A percentile compares a stretch with the other conserved stretches of the same genome.
phyloP scores from a whole-genome alignment of 2,329 filamentous ascomycete species.

The Meredithiella fracta region DNA sequence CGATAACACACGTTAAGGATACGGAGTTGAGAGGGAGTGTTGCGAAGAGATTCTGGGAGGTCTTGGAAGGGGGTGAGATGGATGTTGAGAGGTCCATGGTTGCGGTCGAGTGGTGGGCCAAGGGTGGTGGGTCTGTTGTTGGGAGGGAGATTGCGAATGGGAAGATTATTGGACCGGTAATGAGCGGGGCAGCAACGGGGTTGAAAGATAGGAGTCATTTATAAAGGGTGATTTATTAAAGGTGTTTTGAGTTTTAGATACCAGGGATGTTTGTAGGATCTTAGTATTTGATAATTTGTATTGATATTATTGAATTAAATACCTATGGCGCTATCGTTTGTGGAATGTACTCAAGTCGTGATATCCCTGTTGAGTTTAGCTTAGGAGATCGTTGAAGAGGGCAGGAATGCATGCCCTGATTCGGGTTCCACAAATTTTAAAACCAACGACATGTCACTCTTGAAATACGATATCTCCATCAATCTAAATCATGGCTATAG shows the following conservation, averaged over 20 bases:
- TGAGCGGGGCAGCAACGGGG: slow-evolving; percentile 33
- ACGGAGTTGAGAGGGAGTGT: slow-evolving; percentile 43
- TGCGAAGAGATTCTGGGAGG: slow-evolving; percentile 60
- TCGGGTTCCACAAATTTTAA: background rate
- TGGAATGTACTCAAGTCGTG: too few relatives aligned
- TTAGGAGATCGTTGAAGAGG: too few relatives aligned
- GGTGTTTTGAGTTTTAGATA: background rate
- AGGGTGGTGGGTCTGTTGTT: slow-evolving; percentile 37
- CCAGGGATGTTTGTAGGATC: background rate
- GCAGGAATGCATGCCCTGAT: too few relatives aligned
- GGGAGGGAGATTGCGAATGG: background rate
- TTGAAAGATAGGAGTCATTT: slow-evolving; percentile 11
- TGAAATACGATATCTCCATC: too few relatives aligned
- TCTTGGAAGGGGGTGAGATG: slow-evolving; percentile 68
- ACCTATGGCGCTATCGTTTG: background rate
- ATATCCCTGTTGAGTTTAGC: too few relatives aligned
- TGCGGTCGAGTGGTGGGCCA: slow-evolving; percentile 71
- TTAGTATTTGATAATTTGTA: background rate
- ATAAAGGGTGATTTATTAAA: too few relatives aligned
- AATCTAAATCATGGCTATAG: too few relatives aligned
- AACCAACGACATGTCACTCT: too few relatives aligned
- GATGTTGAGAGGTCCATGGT: slow-evolving; percentile 68
- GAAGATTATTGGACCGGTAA: slow-evolving; percentile 25
- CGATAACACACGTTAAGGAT: slow-evolving; percentile 44
- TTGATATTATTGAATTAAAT: background rate